These are phyloP conservation scores for Phoma sp. DNA, from an alignment of 2,329 filamentous ascomycete genomes.

Conservation along the genomic window DNA sequence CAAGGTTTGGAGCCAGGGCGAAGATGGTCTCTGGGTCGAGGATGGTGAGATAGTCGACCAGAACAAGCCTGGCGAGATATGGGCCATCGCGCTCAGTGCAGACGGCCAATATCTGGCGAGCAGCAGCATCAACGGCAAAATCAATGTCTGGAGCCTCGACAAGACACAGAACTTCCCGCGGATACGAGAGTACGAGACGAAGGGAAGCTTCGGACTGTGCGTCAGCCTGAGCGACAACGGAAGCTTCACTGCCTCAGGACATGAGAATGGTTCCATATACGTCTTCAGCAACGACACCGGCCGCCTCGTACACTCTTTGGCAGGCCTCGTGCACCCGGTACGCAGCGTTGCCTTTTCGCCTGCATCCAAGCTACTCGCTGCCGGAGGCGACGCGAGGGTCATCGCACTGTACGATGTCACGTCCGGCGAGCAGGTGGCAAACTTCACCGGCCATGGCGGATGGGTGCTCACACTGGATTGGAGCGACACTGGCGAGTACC, in stretches of 20 bases:
- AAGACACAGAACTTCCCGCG: slow-evolving; percentile 63
- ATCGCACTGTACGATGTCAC: slow-evolving; percentile 92
- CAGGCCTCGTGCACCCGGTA: slow-evolving; percentile 85
- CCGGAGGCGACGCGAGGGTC: slow-evolving; percentile 84
- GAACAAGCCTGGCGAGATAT: slow-evolving; percentile 74
- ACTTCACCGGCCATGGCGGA: slow-evolving; percentile 76
- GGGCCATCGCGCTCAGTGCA: slow-evolving; percentile 85
- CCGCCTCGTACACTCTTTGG: slow-evolving; percentile 82
- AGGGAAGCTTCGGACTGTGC: slow-evolving; percentile 88
- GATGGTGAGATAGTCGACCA: slow-evolving; percentile 57
- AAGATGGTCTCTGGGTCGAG: slow-evolving; percentile 60
- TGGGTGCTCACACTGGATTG: slow-evolving; percentile 94
- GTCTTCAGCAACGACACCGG: slow-evolving; percentile 94
- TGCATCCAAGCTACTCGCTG: slow-evolving; percentile 80
- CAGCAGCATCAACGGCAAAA: slow-evolving; percentile 84
- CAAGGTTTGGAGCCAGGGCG: slow-evolving; percentile 75
- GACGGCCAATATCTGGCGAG: slow-evolving; percentile 85
- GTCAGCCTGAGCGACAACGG: slow-evolving; percentile 83
- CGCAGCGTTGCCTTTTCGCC: slow-evolving; percentile 89
- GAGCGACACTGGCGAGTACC: slow-evolving; percentile 90
- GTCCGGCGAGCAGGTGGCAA: slow-evolving; percentile 91
- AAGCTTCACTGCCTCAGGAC: slow-evolving; percentile 85
- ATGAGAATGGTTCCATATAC: slow-evolving; percentile 90
- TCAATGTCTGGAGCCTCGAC: slow-evolving; percentile 82
- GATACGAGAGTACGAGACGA: slow-evolving; percentile 86